A percentile compares a stretch with the other conserved stretches of the same genome.
These are phyloP conservation scores for Phialophora chinensis DNA, from an alignment of 2,329 filamentous ascomycete genomes.

Conservation along the genomic window DNA sequence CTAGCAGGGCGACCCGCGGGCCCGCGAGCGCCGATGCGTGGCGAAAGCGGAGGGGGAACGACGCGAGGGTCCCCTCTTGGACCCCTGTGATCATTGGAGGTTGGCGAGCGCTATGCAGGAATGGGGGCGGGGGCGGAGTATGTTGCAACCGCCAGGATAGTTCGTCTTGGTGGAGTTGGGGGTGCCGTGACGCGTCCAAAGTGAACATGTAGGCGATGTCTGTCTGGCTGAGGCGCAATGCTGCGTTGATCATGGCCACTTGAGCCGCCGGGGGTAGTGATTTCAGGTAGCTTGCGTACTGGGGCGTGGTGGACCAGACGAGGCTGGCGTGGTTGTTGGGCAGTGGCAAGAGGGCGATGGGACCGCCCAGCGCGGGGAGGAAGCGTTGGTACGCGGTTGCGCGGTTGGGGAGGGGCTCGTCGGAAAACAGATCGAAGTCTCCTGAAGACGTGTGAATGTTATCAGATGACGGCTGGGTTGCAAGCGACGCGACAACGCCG, in stretches of 20 bases:
- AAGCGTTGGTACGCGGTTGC: slow-evolving; percentile 90
- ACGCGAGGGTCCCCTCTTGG: slow-evolving; percentile 80
- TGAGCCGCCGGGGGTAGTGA: slow-evolving; percentile 75
- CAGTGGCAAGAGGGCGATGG: slow-evolving; percentile 87
- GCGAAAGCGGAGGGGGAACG: slow-evolving; percentile 87
- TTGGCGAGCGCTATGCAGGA: slow-evolving; percentile 52
- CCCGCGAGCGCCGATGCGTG: slow-evolving; percentile 94
- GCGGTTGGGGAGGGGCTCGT: slow-evolving; percentile 39
- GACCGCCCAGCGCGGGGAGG: slow-evolving; percentile 77
- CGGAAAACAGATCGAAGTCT: slow-evolving; percentile 50
- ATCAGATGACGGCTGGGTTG: slow-evolving; percentile 61
- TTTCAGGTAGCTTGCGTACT: slow-evolving; percentile 79
- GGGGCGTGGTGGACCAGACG: slow-evolving; percentile 91
- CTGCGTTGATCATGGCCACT: slow-evolving; percentile 86
- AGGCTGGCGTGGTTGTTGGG: slow-evolving; percentile 82
- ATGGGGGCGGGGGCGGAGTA: slow-evolving; percentile 61
- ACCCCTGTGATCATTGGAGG: slow-evolving; percentile 73
- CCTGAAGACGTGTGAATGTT: slow-evolving; percentile 5
- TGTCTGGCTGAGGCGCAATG: slow-evolving; percentile 78
- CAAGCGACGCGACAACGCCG: slow-evolving; percentile 87
- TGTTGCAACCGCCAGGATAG: slow-evolving; percentile 81
- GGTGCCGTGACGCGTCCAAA: slow-evolving; percentile 50
- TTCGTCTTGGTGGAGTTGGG: slow-evolving; percentile 55
- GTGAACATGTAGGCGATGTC: slow-evolving; percentile 86
- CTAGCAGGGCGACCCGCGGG: slow-evolving; percentile 88